Conservation (phyloP, 73 alveolate species). For the Diophrys sp. region DNA sequence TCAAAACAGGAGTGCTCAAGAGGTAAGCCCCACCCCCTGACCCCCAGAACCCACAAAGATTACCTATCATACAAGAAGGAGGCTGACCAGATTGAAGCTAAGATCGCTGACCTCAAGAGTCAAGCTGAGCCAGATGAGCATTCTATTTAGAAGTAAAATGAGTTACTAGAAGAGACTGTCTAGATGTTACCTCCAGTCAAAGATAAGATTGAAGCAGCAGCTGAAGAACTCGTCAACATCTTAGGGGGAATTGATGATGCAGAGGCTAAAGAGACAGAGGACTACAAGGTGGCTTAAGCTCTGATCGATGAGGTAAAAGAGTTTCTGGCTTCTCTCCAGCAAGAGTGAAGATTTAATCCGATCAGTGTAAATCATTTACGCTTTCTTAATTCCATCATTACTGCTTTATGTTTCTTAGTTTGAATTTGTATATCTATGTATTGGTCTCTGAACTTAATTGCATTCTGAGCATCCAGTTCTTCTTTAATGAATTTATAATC, state of each 20-base stretch:
- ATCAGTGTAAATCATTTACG: too few species aligned
- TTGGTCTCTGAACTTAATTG: too few species aligned
- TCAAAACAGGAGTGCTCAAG: slow-evolving; percentile 26
- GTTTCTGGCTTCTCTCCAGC: not conserved
- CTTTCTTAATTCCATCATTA: too few species aligned
- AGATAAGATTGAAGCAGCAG: slow-evolving; percentile 16
- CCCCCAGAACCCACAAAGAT: slow-evolving; percentile 4
- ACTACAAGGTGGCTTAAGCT: not conserved
- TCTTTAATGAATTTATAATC: too few species aligned
- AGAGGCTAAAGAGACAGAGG: slow-evolving; percentile 4
- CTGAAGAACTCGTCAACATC: not conserved
- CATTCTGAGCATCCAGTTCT: too few species aligned
- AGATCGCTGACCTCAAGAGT: slow-evolving; percentile 1
- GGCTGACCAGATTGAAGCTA: slow-evolving; percentile 15
- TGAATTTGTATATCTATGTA: too few species aligned
- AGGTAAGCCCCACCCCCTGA: not conserved
- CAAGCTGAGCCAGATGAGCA: slow-evolving; percentile 3
- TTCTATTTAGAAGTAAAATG: not conserved
- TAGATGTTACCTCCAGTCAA: slow-evolving; percentile 7
- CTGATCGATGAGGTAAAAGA: not conserved
- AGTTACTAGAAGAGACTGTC: slow-evolving; percentile 10
- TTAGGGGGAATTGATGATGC: not conserved
- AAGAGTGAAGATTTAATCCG: too few species aligned
- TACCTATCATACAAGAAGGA: slow-evolving; percentile 4
- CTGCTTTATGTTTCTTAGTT: too few species aligned